Conservation (phyloP, 202 grass and related monocot genomes). For the Tripidium arundinaceum region DNA sequence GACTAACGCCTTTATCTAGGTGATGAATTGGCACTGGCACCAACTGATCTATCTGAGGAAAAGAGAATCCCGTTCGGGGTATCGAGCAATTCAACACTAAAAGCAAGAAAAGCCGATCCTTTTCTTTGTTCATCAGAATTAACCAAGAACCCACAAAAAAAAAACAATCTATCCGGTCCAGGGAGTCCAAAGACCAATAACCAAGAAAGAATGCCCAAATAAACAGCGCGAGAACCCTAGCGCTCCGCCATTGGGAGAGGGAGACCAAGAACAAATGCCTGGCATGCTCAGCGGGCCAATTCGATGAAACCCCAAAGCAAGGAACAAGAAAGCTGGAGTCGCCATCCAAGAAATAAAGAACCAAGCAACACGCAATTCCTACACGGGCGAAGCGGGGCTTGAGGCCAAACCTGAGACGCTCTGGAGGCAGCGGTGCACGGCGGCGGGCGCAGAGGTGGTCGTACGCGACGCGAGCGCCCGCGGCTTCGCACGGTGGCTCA, state of each 20-base stretch:
- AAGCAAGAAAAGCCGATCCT: neutral
- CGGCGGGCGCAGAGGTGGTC: neutral
- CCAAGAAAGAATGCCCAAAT: neutral
- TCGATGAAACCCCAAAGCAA: neutral
- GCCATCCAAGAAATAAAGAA: neutral
- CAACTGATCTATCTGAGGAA: neutral
- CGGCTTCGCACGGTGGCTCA: neutral
- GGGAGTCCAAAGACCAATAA: neutral
- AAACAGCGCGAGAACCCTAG: neutral
- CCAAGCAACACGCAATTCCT: neutral
- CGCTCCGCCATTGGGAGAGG: neutral
- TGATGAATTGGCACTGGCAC: neutral
- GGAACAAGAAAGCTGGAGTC: neutral
- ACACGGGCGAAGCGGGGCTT: neutral
- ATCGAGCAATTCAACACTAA: neutral
- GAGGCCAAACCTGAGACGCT: neutral
- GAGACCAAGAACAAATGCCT: neutral
- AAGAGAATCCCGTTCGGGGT: neutral
- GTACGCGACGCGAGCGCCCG: neutral
- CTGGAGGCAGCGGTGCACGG: neutral
- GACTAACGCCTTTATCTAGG: neutral
- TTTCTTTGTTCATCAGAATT: neutral
- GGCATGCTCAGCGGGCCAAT: neutral
- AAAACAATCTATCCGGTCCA: neutral
- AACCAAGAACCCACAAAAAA: neutral